Conservation (phyloP, 2,329 filamentous ascomycete species). For the Penicillium sp. region DNA sequence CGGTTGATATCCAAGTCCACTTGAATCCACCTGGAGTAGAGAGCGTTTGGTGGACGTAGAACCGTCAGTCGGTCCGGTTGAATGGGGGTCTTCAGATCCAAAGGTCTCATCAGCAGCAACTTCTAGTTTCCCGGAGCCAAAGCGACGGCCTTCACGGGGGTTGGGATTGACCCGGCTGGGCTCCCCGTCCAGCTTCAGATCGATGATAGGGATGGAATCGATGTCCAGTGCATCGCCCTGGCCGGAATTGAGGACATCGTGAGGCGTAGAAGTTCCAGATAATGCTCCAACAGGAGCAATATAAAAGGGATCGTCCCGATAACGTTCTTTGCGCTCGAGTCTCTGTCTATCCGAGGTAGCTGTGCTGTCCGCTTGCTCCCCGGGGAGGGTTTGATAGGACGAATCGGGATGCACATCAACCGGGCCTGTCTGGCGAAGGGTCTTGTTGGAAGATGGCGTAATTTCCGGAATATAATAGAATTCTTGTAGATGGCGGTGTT, state of each 20-base stretch:
- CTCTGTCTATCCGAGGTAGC: constrained; percentile 69
- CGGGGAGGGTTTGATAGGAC: constrained; percentile 35
- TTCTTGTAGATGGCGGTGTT: constrained; percentile 40
- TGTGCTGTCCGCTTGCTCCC: constrained; percentile 55
- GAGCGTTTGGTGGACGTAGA: constrained; percentile 51
- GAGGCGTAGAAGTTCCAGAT: constrained; percentile 65
- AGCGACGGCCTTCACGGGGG: constrained; percentile 31
- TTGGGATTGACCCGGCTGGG: constrained; percentile 13
- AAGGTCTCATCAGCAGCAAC: constrained; percentile 70
- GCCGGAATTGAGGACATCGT: constrained; percentile 65
- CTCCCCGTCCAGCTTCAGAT: constrained; percentile 63
- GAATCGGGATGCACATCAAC: constrained; percentile 21
- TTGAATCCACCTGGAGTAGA: constrained; percentile 81
- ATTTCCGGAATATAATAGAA: constrained; percentile 39
- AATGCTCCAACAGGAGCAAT: constrained; percentile 55
- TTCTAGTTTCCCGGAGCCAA: constrained; percentile 55
- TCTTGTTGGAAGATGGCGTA: constrained; percentile 15
- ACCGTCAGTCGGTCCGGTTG: constrained; percentile 24
- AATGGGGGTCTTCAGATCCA: constrained; percentile 37
- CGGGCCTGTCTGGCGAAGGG: constrained; percentile 15
- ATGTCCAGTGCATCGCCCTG: constrained; percentile 80
- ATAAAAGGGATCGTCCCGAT: constrained; percentile 93
- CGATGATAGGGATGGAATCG: constrained; percentile 92
- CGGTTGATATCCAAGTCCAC: constrained; percentile 66
- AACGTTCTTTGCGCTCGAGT: constrained; percentile 70